Evolutionary conservation across 2,329 filamentous ascomycete genomes (phyloP).

Genomic region (Ambrosiella beaveri): DNA sequence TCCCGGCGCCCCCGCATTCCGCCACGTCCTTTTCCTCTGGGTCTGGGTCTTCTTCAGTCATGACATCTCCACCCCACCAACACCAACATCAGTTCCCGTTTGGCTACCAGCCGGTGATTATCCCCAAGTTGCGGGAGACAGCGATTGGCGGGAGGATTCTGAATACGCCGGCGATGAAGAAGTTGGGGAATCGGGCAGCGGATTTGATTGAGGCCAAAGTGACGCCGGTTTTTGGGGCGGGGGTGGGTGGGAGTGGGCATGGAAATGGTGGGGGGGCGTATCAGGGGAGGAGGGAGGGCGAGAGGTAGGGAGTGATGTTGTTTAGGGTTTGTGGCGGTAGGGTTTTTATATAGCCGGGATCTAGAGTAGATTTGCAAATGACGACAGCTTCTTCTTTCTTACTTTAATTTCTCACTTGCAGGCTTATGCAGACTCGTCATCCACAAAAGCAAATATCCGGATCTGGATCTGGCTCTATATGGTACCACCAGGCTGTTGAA

Average conservation of each 20-base stretch:
- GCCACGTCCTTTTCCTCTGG: too few relatives aligned
- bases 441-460: too few relatives aligned
- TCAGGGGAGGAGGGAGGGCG: background rate
- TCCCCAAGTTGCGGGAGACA: conserved; percentile 1
- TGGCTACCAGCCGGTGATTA: conserved; percentile 1
- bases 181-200: background rate
- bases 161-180: conserved; percentile 1
- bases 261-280: background rate
- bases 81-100: conserved; percentile 1
- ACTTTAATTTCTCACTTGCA: too few relatives aligned
- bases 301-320: background rate
- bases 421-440: too few relatives aligned
- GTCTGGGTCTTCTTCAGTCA: too few relatives aligned
- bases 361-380: too few relatives aligned
- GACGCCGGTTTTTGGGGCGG: background rate
- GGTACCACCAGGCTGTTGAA: too few relatives aligned
- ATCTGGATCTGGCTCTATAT: too few relatives aligned
- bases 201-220: background rate
- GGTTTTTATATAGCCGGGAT: too few relatives aligned
- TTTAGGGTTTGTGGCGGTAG: background rate
- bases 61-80: background rate
- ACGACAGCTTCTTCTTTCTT: too few relatives aligned
- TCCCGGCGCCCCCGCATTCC: background rate
- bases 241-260: background rate
- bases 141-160: background rate